These are phyloP conservation scores for Zygotorulaspora sp. DNA, from an alignment of 805 yeast species.

Conservation along the genomic window DNA sequence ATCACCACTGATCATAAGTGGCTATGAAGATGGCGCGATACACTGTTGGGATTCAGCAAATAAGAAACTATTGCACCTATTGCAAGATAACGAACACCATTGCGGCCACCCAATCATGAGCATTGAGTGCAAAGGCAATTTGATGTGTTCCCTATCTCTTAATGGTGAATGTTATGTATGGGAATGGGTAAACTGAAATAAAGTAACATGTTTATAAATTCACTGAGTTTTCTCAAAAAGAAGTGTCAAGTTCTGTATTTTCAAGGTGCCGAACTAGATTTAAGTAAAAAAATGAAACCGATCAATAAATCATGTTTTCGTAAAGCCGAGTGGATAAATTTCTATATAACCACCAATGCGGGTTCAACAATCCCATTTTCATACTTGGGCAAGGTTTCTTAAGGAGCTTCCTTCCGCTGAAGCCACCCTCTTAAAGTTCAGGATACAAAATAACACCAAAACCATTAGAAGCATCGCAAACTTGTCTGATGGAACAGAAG, in stretches of 20 bases:
- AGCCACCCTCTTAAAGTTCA: conserved; percentile 16
- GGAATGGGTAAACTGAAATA: conserved; percentile 19
- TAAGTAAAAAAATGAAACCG: too few species aligned
- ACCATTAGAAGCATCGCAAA: conserved; percentile 12
- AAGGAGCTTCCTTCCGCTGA: conserved; percentile 15
- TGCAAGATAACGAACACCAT: conserved; percentile 15
- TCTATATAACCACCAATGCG: not conserved
- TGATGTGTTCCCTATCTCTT: conserved; percentile 26
- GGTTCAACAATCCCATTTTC: conserved; percentile 5
- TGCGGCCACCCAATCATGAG: conserved; percentile 24
- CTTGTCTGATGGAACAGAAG: conserved; percentile 20
- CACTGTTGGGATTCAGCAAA: conserved; percentile 27
- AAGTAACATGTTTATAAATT: too few species aligned
- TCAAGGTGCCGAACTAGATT: not conserved
- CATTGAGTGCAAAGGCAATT: conserved; percentile 18
- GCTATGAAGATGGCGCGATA: conserved; percentile 28
- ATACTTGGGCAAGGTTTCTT: conserved; percentile 7
- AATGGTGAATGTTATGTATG: conserved; percentile 30
- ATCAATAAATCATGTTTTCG: not conserved
- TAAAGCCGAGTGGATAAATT: not conserved
- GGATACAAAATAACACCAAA: conserved; percentile 12
- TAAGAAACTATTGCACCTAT: conserved; percentile 19
- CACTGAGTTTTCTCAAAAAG: too few species aligned
- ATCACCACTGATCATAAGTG: conserved; percentile 28
- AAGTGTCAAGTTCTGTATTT: too few species aligned